phyloP scores from a whole-genome alignment of 495 filamentous ascomycete genomes.

The Rostrohypoxylon terebratum region DNA sequence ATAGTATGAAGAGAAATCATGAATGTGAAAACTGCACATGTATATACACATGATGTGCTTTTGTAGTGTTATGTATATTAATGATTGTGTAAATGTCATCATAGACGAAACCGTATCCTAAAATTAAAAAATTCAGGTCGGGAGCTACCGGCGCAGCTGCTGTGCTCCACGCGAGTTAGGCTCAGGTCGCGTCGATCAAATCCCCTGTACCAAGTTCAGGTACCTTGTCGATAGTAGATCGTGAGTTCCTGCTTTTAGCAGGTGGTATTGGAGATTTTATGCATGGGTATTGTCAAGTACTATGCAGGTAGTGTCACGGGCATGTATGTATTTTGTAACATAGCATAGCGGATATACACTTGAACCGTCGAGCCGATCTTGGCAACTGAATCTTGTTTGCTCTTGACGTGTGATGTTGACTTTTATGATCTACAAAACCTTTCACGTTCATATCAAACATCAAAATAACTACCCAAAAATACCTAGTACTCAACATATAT shows the following conservation, averaged over 20 bases:
- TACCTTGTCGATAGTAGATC: not conserved
- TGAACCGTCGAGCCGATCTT: slow-evolving; percentile 14
- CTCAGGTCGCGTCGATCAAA: slow-evolving; percentile 1
- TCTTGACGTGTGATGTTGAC: not conserved
- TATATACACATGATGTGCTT: not conserved
- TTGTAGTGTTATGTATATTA: no score
- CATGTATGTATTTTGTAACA: not conserved
- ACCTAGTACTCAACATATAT: not conserved
- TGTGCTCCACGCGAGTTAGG: slow-evolving; percentile 6
- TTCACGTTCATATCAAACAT: not conserved
- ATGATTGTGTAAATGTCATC: not conserved
- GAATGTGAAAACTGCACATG: not conserved
- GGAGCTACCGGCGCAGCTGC: not conserved
- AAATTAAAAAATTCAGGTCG: slow-evolving; percentile 33
- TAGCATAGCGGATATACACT: slow-evolving; percentile 6
- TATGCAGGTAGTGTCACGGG: no score
- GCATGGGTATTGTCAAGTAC: not conserved
- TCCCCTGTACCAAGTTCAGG: slow-evolving; percentile 15
- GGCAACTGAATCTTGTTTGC: not conserved
- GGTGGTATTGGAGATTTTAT: not conserved
- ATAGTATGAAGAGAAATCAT: not conserved
- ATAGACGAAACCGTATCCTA: slow-evolving; percentile 21
- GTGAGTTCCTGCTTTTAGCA: not conserved
- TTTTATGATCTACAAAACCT: not conserved
- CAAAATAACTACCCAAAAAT: not conserved